Evolutionary conservation across 2,329 filamentous ascomycete genomes (phyloP).

Genomic region (Cryphonectria parasitica): DNA sequence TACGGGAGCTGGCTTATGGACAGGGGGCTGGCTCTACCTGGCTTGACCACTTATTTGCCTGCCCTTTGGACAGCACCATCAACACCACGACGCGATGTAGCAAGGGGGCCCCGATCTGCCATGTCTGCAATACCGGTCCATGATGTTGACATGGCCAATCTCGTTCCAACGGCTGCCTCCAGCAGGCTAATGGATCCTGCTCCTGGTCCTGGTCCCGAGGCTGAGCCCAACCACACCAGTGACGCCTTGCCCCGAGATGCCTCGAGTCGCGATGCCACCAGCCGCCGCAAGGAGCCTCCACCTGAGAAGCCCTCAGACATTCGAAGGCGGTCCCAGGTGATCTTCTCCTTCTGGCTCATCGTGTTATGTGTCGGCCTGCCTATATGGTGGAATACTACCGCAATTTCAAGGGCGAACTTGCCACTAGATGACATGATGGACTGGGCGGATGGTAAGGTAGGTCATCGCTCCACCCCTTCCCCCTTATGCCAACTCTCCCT

Average conservation of each 20-base stretch:
- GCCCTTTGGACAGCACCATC: conserved; percentile 9
- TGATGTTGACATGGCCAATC: conserved; percentile 18
- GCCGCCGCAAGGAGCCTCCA: conserved; percentile 61
- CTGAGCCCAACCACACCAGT: conserved; percentile 1
- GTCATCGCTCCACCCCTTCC: conserved; percentile 27
- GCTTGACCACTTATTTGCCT: neutral
- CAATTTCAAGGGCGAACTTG: conserved; percentile 83
- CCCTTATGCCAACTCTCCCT: too few species aligned
- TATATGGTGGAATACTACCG: conserved; percentile 95
- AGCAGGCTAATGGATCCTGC: neutral
- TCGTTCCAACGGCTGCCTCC: neutral
- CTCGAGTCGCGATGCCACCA: conserved; percentile 9
- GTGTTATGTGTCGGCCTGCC: conserved; percentile 83
- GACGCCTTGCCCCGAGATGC: conserved; percentile 14
- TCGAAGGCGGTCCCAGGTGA: conserved; percentile 71
- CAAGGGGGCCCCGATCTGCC: conserved; percentile 2
- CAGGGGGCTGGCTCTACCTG: neutral
- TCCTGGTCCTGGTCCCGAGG: neutral
- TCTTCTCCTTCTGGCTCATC: conserved; percentile 89
- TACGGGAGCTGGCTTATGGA: neutral
- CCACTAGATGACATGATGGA: conserved; percentile 85
- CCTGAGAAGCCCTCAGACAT: conserved; percentile 74
- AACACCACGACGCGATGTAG: conserved; percentile 19
- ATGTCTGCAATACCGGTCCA: conserved; percentile 27
- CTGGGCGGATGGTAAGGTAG: conserved; percentile 89